These are phyloP conservation scores for Parathielavia hyrcaniae DNA, from an alignment of 495 filamentous ascomycete species.

Conservation along the genomic window DNA sequence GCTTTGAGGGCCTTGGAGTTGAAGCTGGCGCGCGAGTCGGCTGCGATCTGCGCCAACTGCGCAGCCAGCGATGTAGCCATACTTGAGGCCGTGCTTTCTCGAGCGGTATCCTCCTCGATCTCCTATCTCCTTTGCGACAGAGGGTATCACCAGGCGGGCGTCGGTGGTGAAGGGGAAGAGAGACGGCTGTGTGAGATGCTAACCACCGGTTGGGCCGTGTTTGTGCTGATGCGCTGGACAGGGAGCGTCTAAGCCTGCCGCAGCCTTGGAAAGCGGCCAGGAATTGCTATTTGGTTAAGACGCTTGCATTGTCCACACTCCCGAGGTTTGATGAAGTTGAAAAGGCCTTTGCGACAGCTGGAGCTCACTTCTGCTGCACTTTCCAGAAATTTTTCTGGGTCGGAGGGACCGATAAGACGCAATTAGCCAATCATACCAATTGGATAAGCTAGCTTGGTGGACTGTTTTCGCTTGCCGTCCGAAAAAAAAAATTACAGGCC, in stretches of 20 bases:
- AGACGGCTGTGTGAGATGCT: neutral
- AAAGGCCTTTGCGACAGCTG: slow-evolving; percentile 10
- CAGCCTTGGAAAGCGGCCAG: neutral
- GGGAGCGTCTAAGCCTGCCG: neutral
- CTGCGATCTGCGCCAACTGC: slow-evolving; percentile 75
- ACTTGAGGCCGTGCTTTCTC: neutral
- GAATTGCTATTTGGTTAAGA: neutral
- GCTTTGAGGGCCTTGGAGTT: slow-evolving; percentile 85
- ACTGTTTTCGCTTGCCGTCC: slow-evolving; percentile 12
- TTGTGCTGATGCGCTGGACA: neutral
- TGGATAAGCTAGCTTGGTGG: slow-evolving; percentile 22
- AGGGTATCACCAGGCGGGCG: neutral
- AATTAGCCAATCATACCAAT: slow-evolving; percentile 3
- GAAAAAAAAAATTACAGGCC: slow-evolving; percentile 21
- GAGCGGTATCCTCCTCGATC: neutral
- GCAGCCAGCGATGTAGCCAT: slow-evolving; percentile 75
- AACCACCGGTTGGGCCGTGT: neutral
- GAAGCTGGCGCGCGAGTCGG: slow-evolving; percentile 68
- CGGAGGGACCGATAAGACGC: slow-evolving; percentile 21
- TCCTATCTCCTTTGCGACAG: neutral
- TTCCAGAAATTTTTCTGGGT: slow-evolving; percentile 25
- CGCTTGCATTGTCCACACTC: neutral
- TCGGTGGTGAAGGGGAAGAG: neutral
- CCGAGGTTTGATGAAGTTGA: neutral
- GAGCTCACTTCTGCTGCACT: neutral